These are phyloP conservation scores for Pseudonitzschia delicatissima DNA, from an alignment of 108 stramenopile species.

Conservation along the genomic window DNA sequence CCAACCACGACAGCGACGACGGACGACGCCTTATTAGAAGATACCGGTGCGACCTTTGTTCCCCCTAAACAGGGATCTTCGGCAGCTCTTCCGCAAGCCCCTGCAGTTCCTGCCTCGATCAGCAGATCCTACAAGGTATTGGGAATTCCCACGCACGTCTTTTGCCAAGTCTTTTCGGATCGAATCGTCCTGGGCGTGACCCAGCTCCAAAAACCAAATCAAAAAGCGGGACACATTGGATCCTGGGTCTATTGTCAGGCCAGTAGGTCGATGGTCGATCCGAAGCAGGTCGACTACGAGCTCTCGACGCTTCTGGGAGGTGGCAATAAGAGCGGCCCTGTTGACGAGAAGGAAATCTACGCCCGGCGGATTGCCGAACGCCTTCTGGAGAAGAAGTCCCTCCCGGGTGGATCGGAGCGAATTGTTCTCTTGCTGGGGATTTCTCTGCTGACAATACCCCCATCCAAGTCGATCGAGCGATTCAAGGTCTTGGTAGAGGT, in stretches of 20 bases:
- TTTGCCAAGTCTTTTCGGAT: slow-evolving; percentile 48
- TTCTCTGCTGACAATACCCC: slow-evolving; percentile 16
- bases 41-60: neutral
- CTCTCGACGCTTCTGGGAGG: slow-evolving; percentile 39
- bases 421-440: slow-evolving; percentile 40
- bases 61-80: neutral
- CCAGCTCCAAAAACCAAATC: slow-evolving; percentile 12
- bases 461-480: neutral
- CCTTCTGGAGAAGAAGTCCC: slow-evolving; percentile 7
- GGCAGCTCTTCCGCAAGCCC: neutral
- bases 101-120: slow-evolving; percentile 31
- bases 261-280: slow-evolving; percentile 24
- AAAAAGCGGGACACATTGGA: slow-evolving; percentile 25
- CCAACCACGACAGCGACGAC: neutral
- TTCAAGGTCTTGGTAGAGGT: slow-evolving; percentile 4
- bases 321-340: neutral
- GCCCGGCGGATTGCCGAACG: slow-evolving; percentile 34
- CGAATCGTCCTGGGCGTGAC: slow-evolving; percentile 46
- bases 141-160: slow-evolving; percentile 34
- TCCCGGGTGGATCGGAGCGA: slow-evolving; percentile 9
- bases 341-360: slow-evolving; percentile 42
- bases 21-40: neutral
- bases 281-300: slow-evolving; percentile 30
- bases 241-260: slow-evolving; percentile 43
- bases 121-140: slow-evolving; percentile 37